Percentiles rank a stretch among this genome's conserved stretches.
Conservation (phyloP, 1,284 basidiomycete genomes). For the Ceratobasidium sp. region DNA sequence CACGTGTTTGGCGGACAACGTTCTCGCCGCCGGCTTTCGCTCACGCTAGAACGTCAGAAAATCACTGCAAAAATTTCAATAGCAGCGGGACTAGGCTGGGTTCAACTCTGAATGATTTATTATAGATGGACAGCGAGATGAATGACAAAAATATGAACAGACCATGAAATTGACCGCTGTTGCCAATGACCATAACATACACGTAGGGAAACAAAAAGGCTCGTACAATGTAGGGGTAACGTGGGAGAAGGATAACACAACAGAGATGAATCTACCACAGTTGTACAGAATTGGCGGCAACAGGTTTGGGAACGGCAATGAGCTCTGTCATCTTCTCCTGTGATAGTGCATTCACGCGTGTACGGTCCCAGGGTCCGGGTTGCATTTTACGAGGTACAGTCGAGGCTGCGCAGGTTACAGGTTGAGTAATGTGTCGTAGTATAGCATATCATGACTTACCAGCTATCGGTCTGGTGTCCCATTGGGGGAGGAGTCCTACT, state of each 20-base stretch:
- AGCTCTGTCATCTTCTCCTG: slow-evolving; percentile 18
- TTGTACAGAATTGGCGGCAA: slow-evolving; percentile 19
- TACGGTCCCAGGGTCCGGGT: slow-evolving; percentile 29
- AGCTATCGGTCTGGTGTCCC: slow-evolving; percentile 7
- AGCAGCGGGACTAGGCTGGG: too few species aligned
- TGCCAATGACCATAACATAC: slow-evolving; percentile 1
- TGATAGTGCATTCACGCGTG: slow-evolving; percentile 13
- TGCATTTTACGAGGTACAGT: background rate
- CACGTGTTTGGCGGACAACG: background rate
- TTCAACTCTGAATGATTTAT: too few species aligned
- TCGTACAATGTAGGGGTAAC: background rate
- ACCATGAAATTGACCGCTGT: background rate
- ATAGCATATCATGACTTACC: background rate
- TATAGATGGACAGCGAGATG: background rate
- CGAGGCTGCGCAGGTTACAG: background rate
- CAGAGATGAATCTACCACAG: slow-evolving; percentile 1
- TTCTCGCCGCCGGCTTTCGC: too few species aligned
- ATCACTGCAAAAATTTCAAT: too few species aligned
- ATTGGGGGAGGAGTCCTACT: slow-evolving; percentile 4
- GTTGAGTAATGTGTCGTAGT: background rate
- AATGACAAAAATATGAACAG: background rate
- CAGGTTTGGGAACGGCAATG: slow-evolving; percentile 22
- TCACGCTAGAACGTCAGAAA: too few species aligned
- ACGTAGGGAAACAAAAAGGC: background rate
- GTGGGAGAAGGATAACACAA: background rate